Base-by-base conservation (phyloP, 2,329 filamentous ascomycete species). In the Colletotrichum melonis region DNA sequence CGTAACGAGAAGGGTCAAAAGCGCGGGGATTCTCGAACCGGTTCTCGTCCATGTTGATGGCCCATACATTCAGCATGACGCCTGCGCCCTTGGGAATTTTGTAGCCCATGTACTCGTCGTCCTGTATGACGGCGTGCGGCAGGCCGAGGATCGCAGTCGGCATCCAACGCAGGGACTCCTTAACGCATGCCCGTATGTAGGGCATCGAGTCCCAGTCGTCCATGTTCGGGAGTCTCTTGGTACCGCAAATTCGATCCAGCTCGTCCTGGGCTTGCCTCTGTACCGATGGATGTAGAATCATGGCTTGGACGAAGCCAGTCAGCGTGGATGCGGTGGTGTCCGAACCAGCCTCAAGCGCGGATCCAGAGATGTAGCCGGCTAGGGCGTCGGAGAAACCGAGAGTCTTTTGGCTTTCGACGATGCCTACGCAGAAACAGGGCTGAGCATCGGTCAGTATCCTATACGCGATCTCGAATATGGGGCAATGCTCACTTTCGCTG, bases 151-250 rank as follows among this genome's bases (percentile, higher is more conserved):
- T 80, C 0, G 78, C 77, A 0, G 81, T 81, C 1, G 86, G 84
- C 77, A 85, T 83, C 86, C 86, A 88, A 5, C 87, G 80, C 54
- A 86, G 77, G 16, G 77, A 79, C 75, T 89, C 87, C 67, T 88
- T 87, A 60, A 87, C 79, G 24, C 83, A 80, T 38, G 81, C 82
- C n/a, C 82, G 78, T n/a, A 87, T 80, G 72, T 89, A 89, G 0
- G 86, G 87, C 2, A 89, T 79, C 5, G 82, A 77, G 2, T 78
- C 75, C 60, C 82, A 80, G 74, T 89, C 87, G 0, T 82, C 76
- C 74, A 85, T 82, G 2, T 76, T 79, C 0, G 87, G 88, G 3
- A 87, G 69, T 3, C 87, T 80, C 14, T 82, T 78, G 12, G 35
- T 57, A 2, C 87, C 86, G 22, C 87, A 79, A 1, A 88, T 81